phyloP scores from a whole-genome alignment of 208 protist species.

The Trypanosomatidae sp. region DNA sequence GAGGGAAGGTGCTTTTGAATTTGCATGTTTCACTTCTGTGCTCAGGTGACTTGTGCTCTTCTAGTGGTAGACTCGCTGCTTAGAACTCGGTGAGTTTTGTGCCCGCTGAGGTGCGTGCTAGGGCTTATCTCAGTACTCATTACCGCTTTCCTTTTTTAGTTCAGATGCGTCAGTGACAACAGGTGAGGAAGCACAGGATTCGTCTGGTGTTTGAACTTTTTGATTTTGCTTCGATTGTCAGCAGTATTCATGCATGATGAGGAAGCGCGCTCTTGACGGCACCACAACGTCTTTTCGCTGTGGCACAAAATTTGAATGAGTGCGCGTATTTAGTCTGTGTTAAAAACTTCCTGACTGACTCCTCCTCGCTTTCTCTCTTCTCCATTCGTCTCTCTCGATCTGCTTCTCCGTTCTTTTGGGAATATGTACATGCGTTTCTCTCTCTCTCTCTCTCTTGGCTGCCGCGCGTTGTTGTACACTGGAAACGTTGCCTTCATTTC shows the following conservation, averaged over 20 bases:
- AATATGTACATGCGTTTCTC: neutral
- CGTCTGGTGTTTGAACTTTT: neutral
- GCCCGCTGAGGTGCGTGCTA: neutral
- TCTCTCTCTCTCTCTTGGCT: neutral
- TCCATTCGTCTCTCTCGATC: neutral
- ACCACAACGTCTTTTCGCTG: neutral
- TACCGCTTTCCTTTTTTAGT: neutral
- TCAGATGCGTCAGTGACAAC: neutral
- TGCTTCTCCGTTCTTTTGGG: neutral
- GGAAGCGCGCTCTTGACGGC: neutral
- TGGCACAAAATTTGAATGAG: neutral
- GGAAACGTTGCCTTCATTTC: neutral
- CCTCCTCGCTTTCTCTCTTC: neutral
- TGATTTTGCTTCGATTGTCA: neutral
- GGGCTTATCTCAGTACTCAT: neutral
- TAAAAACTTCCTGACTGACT: neutral
- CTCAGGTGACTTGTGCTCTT: neutral
- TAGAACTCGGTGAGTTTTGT: neutral
- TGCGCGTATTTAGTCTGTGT: neutral
- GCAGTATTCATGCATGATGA: neutral
- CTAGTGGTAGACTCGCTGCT: neutral
- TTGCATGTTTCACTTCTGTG: neutral
- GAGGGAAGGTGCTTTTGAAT: neutral
- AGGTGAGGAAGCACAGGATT: neutral
- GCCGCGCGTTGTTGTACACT: neutral